These are phyloP conservation scores for Colletotrichum lupini DNA, from an alignment of 2,329 filamentous ascomycete genomes.

Conservation along the genomic window DNA sequence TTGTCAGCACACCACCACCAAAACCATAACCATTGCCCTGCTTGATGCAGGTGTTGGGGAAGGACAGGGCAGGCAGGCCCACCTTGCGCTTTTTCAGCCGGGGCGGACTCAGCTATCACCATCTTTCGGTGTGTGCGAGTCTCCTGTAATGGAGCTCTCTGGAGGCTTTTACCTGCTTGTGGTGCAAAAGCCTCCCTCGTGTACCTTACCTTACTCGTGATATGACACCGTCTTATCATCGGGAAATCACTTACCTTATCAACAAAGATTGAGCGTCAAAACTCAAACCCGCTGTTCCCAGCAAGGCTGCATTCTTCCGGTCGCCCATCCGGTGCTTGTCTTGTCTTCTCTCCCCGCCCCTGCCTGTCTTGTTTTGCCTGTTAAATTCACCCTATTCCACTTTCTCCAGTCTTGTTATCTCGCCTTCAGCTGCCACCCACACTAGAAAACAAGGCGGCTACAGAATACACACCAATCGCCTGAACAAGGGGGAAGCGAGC, in stretches of 20 bases:
- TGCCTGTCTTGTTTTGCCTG: slow-evolving; percentile 13
- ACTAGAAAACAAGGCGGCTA: not conserved
- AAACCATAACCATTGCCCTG: not conserved
- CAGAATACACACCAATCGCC: not conserved
- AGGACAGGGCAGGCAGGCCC: slow-evolving; percentile 8
- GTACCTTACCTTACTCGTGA: slow-evolving; percentile 25
- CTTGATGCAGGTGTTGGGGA: slow-evolving; percentile 7
- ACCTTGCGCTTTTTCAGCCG: slow-evolving; percentile 1
- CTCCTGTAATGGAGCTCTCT: not conserved
- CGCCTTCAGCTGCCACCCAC: slow-evolving; percentile 12
- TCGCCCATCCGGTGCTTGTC: not conserved
- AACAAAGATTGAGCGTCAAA: slow-evolving; percentile 10
- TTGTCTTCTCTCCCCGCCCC: slow-evolving; percentile 1
- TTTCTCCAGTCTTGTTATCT: slow-evolving; percentile 25
- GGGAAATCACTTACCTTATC: not conserved
- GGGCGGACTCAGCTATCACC: slow-evolving; percentile 20
- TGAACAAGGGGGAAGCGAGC: slow-evolving; percentile 10
- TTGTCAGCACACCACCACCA: slow-evolving; percentile 31
- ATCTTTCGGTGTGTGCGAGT: not conserved
- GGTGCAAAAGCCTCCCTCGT: slow-evolving; percentile 20
- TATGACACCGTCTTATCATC: slow-evolving; percentile 21
- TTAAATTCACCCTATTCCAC: slow-evolving; percentile 8
- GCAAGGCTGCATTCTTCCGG: not conserved
- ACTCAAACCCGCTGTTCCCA: slow-evolving; percentile 10
- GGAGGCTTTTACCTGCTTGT: slow-evolving; percentile 7